Base-by-base conservation (phyloP, 176 grass and related monocot genomes). In the Avena sativa region DNA sequence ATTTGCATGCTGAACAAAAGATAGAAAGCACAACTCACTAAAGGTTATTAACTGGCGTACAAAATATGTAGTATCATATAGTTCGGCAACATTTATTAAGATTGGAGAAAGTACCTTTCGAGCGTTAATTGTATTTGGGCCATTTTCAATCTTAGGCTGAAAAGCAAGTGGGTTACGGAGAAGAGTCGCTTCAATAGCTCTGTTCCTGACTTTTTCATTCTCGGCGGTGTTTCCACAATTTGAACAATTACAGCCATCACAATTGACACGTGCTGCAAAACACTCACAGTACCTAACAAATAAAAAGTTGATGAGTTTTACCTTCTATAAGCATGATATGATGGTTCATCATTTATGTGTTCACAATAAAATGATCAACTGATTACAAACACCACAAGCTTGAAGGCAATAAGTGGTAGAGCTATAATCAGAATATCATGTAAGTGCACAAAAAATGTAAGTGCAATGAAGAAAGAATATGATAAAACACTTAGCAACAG, bases 261-360 rank as follows among this genome's bases (percentile, higher is more conserved):
- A 95, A 76, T 84, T 88, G 66, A 90, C 88, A n/a, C 83, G 79
- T 78, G 86, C 84, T 81, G 88, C 88, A 92, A 95, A 95, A 70
- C 93, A 95, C 44, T 95, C 93, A 28, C 93, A 95, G 49, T 95
- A 95, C 88, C 93, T 95, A 90, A 78, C 43, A 78, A 79, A 87
- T 21, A 79, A 65, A 65, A 12, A 88, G 7, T 56, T 82, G 72
- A 16, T 78, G 34, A 79, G 73, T 7, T 60, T 71, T 89, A 80
- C 14, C 87, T 72, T 71, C 26, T 59, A 62, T 81, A 85, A 23
- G 28, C 77, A 50, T 17, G 26, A 68, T 63, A 74, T 9, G 17
- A 83, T 67, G 51, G 56, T 81, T 34, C 16, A 57, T 19, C 71
- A 87, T 66, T 50, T 30, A 78, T 38, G 34, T 14, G 26, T 20